phyloP scores from a whole-genome alignment of 495 filamentous ascomycete genomes.

The Podospora conica region DNA sequence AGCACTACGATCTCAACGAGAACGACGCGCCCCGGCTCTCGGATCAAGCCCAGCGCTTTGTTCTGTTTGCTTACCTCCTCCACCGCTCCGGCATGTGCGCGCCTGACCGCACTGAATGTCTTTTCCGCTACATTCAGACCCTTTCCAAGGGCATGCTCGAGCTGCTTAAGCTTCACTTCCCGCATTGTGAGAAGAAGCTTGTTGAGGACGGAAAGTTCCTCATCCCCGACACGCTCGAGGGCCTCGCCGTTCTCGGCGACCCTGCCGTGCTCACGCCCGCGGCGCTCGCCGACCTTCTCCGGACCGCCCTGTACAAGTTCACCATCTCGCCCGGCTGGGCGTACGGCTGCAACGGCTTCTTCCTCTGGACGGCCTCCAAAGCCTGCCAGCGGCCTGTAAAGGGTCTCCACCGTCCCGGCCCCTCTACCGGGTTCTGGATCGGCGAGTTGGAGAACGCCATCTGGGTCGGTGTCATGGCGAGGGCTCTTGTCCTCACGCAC shows the following conservation, averaged over 20 bases:
- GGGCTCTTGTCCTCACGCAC: background rate
- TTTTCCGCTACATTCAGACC: background rate
- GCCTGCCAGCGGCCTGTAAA: background rate
- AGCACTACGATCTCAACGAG: background rate
- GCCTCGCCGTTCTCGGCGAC: background rate
- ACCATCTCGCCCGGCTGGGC: background rate
- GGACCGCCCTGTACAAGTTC: background rate
- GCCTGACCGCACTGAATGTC: background rate
- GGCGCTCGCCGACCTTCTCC: background rate
- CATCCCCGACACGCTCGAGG: background rate
- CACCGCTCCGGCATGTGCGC: background rate
- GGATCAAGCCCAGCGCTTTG: background rate
- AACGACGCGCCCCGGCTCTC: background rate
- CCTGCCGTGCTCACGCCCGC: background rate
- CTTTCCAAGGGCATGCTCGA: background rate
- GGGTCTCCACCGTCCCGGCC: background rate
- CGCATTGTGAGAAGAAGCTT: background rate
- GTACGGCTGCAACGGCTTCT: background rate
- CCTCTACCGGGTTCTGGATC: background rate
- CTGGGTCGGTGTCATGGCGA: background rate
- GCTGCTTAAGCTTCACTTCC: background rate
- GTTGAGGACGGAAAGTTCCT: background rate
- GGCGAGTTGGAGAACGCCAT: background rate
- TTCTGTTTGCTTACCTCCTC: background rate
- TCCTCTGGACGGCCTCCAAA: background rate